A percentile compares a stretch with the other conserved stretches of the same genome.
Evolutionary conservation across 805 yeast genomes (phyloP).

Genomic region (Wickerhamomyces sydowiorum): DNA sequence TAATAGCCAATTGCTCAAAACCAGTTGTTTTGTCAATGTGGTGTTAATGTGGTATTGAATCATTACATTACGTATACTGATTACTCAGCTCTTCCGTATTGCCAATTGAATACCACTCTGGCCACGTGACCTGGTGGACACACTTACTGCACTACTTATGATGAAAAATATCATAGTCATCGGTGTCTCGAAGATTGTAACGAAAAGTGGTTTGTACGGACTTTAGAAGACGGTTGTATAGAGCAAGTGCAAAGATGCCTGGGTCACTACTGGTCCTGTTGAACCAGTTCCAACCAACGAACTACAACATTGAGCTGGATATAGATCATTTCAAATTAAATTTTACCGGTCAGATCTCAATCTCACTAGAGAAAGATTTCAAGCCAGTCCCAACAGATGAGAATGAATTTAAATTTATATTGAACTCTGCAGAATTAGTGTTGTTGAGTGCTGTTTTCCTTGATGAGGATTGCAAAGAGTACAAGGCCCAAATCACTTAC

Average conservation of each 20-base stretch:
- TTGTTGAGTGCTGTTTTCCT: slow-evolving; percentile 7
- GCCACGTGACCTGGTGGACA: too few species aligned
- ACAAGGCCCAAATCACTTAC: slow-evolving; percentile 32
- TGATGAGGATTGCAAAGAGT: slow-evolving; percentile 10
- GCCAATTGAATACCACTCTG: too few species aligned
- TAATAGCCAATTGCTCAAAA: too few species aligned
- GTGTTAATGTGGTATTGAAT: too few species aligned
- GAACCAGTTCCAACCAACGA: slow-evolving; percentile 23
- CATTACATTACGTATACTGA: too few species aligned
- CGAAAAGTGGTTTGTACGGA: too few species aligned
- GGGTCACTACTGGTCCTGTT: slow-evolving; percentile 9
- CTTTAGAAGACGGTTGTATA: too few species aligned
- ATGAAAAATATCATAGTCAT: too few species aligned
- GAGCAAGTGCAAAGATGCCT: background rate
- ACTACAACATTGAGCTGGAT: slow-evolving; percentile 32
- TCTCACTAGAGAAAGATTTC: slow-evolving; percentile 21
- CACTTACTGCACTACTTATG: too few species aligned
- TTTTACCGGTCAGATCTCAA: slow-evolving; percentile 35
- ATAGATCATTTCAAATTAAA: slow-evolving; percentile 41
- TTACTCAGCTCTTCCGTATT: too few species aligned
- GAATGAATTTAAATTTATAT: slow-evolving; percentile 20
- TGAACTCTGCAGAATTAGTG: slow-evolving; percentile 32
- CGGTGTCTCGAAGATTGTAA: too few species aligned
- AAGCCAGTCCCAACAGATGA: background rate
- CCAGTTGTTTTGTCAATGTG: too few species aligned